Conservation (phyloP, 371 early-diverging fungal species). For the Syncephalis plumigaleata region DNA sequence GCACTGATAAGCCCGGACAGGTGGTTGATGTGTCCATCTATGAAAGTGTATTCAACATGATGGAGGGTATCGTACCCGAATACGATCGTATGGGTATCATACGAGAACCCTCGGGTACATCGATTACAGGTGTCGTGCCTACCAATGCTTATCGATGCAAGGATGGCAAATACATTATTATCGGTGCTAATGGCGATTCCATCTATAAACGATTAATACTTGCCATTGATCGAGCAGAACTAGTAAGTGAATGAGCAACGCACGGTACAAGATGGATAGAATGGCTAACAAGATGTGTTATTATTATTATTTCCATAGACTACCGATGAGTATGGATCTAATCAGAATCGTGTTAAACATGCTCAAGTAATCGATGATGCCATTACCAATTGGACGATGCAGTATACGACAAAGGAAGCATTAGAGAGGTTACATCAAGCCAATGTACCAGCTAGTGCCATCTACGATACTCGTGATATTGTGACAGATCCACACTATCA, state of each 20-base stretch:
- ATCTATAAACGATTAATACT: slow-evolving; percentile 32
- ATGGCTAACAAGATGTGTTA: too few relatives aligned
- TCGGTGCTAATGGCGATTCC: slow-evolving; percentile 35
- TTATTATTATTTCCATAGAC: too few relatives aligned
- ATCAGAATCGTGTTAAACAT: slow-evolving; percentile 22
- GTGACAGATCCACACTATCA: slow-evolving; percentile 27
- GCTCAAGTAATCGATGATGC: slow-evolving; percentile 25
- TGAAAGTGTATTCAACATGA: slow-evolving; percentile 32
- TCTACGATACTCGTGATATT: slow-evolving; percentile 30
- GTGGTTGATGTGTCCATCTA: slow-evolving; percentile 36
- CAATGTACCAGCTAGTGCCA: slow-evolving; percentile 30
- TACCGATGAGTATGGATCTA: slow-evolving; percentile 21
- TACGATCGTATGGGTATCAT: slow-evolving; percentile 27
- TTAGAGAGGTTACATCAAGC: slow-evolving; percentile 17
- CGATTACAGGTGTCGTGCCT: slow-evolving; percentile 33
- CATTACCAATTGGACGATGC: slow-evolving; percentile 25
- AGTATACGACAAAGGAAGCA: slow-evolving; percentile 19
- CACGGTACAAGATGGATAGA: too few relatives aligned
- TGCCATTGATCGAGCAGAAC: slow-evolving; percentile 23
- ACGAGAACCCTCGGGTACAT: slow-evolving; percentile 31
- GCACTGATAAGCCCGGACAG: slow-evolving; percentile 18
- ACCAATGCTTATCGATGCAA: slow-evolving; percentile 33
- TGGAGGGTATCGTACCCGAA: slow-evolving; percentile 31
- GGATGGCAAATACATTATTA: slow-evolving; percentile 28
- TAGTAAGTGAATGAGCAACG: slow-evolving; percentile 14